Evolutionary conservation across 2,329 filamentous ascomycete genomes (phyloP).

Genomic region (Xylaria hypoxylon): DNA sequence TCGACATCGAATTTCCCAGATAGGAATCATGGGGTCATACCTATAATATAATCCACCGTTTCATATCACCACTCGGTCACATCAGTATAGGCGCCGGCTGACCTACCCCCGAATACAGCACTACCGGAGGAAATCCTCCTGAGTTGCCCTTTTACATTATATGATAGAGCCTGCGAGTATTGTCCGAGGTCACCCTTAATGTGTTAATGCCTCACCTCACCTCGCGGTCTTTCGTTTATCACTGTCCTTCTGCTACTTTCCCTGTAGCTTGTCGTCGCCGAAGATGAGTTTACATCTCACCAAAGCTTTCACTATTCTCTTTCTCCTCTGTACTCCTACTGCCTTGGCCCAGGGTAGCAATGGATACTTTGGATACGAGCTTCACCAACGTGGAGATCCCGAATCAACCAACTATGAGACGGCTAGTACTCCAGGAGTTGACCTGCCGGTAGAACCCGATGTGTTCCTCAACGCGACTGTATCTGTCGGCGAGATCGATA

Average conservation of each 20-base stretch:
- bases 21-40: not conserved
- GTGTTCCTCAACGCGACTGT: conserved; percentile 71
- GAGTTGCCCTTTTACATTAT: not conserved
- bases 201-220: not conserved
- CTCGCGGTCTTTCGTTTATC: not conserved
- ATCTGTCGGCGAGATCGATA: conserved; percentile 67
- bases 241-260: conserved; percentile 21
- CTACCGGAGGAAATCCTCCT: not conserved
- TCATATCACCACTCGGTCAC: conserved; percentile 19
- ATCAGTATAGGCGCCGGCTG: too few species aligned
- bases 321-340: conserved; percentile 45
- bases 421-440: conserved; percentile 60
- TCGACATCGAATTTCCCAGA: conserved; percentile 1
- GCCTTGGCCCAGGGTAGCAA: conserved; percentile 46
- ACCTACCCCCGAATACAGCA: too few species aligned
- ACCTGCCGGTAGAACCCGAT: conserved; percentile 62
- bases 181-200: not conserved
- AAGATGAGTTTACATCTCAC: conserved; percentile 44
- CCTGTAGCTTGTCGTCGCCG: conserved; percentile 16
- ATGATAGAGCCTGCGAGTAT: not conserved
- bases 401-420: conserved; percentile 66
- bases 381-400: conserved; percentile 63
- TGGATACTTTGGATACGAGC: conserved; percentile 68
- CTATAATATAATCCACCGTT: conserved; percentile 10
- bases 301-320: conserved; percentile 46